A percentile compares a stretch with the other conserved stretches of the same genome.
Evolutionary conservation across 2,329 filamentous ascomycete species (phyloP).

Genomic region (Ceratocystiopsis minuta): DNA sequence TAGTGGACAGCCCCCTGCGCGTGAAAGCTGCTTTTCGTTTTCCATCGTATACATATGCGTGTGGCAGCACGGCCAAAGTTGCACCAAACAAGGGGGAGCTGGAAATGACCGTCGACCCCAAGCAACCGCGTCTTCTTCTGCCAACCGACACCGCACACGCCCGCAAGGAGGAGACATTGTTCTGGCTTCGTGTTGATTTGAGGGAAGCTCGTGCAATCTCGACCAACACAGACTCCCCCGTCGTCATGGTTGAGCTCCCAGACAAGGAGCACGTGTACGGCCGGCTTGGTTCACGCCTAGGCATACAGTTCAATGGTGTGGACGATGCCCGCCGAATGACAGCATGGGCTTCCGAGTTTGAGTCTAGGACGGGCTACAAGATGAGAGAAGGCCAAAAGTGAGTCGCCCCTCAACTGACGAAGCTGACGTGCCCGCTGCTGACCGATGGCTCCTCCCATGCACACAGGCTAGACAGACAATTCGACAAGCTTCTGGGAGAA

Average conservation of each 20-base stretch:
- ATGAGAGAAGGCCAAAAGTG: neutral
- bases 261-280: neutral
- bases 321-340: conserved; percentile 1
- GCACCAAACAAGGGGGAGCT: neutral
- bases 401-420: neutral
- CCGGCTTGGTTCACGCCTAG: neutral
- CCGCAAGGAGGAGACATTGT: neutral
- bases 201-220: neutral
- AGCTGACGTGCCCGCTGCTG: too few species aligned
- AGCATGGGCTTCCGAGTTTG: neutral
- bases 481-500: neutral
- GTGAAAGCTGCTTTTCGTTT: conserved; percentile 3
- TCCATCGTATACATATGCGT: neutral
- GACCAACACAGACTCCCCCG: neutral
- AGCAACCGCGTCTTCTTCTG: neutral
- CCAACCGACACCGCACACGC: neutral
- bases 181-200: conserved; percentile 3
- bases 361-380: neutral
- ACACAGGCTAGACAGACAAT: neutral
- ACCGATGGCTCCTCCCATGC: neutral
- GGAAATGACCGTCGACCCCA: neutral
- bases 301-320: conserved; percentile 1
- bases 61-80: neutral
- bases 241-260: conserved; percentile 1
- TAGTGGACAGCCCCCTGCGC: neutral